A percentile compares a stretch with the other conserved stretches of the same genome.
Evolutionary conservation across 1,284 basidiomycete genomes (phyloP).

Genomic region (Omphalotus olearius): DNA sequence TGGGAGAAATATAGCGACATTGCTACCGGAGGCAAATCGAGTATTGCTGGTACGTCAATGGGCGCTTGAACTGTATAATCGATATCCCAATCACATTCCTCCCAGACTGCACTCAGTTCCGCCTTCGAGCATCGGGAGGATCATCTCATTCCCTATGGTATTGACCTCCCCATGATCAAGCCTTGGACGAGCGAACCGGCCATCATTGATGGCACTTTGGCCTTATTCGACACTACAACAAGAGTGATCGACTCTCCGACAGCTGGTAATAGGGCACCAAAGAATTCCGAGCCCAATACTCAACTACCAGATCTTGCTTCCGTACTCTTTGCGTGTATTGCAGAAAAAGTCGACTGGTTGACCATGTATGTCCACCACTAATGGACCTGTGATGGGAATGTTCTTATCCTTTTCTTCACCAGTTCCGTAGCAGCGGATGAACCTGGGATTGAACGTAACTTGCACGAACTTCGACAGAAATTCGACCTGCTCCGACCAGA

Average conservation of each 20-base stretch:
- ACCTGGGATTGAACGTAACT: slow-evolving; percentile 45
- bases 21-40: slow-evolving; percentile 70
- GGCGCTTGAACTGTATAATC: background rate
- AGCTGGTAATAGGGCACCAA: slow-evolving; percentile 17
- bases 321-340: slow-evolving; percentile 66
- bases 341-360: slow-evolving; percentile 71
- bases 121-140: slow-evolving; percentile 73
- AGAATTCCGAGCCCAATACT: slow-evolving; percentile 36
- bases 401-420: background rate
- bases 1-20: slow-evolving; percentile 35
- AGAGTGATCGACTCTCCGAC: slow-evolving; percentile 39
- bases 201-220: slow-evolving; percentile 68
- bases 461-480: slow-evolving; percentile 53
- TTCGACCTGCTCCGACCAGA: slow-evolving; percentile 70
- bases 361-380: slow-evolving; percentile 41
- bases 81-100: background rate
- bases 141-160: slow-evolving; percentile 71
- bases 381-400: background rate
- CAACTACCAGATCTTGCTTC: slow-evolving; percentile 75
- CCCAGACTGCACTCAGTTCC: slow-evolving; percentile 67
- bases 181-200: slow-evolving; percentile 80
- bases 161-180: slow-evolving; percentile 66
- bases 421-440: slow-evolving; percentile 45
- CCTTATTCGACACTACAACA: slow-evolving; percentile 70
- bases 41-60: slow-evolving; percentile 55